These are phyloP conservation scores for Xylaria sp. DNA, from an alignment of 495 filamentous ascomycete genomes.

Conservation along the genomic window DNA sequence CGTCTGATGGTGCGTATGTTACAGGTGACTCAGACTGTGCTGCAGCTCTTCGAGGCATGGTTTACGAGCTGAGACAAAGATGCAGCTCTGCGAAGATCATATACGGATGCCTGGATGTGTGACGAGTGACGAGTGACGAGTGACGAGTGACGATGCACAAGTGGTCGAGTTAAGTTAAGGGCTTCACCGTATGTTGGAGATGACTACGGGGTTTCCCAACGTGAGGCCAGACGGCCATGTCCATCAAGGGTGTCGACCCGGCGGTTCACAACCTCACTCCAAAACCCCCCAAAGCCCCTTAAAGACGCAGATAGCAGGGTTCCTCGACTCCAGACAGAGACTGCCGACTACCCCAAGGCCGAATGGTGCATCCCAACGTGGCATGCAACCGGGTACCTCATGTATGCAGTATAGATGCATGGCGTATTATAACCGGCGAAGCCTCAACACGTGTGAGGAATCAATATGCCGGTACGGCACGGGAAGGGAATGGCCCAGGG, in stretches of 20 bases:
- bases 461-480: slow-evolving; percentile 1
- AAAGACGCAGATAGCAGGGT: slow-evolving; percentile 12
- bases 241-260: neutral
- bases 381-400: neutral
- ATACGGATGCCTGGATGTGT: slow-evolving; percentile 20
- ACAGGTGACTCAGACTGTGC: slow-evolving; percentile 8
- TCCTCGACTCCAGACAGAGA: neutral
- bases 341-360: slow-evolving; percentile 13
- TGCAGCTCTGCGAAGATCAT: slow-evolving; percentile 21
- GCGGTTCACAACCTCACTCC: neutral
- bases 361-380: slow-evolving; percentile 25
- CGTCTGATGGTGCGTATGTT: neutral
- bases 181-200: slow-evolving; percentile 6
- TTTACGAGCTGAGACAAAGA: slow-evolving; percentile 18
- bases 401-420: slow-evolving; percentile 14
- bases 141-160: no score
- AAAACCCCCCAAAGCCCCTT: slow-evolving; percentile 12
- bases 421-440: slow-evolving; percentile 13
- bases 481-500: neutral
- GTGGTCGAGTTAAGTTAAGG: neutral
- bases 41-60: slow-evolving; percentile 7
- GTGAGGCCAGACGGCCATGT: neutral
- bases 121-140: no score
- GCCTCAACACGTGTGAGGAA: slow-evolving; percentile 27
- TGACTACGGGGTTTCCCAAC: neutral